Evolutionary conservation across 2,329 filamentous ascomycete genomes (phyloP).

Genomic region (Pseudocercospora ulei): DNA sequence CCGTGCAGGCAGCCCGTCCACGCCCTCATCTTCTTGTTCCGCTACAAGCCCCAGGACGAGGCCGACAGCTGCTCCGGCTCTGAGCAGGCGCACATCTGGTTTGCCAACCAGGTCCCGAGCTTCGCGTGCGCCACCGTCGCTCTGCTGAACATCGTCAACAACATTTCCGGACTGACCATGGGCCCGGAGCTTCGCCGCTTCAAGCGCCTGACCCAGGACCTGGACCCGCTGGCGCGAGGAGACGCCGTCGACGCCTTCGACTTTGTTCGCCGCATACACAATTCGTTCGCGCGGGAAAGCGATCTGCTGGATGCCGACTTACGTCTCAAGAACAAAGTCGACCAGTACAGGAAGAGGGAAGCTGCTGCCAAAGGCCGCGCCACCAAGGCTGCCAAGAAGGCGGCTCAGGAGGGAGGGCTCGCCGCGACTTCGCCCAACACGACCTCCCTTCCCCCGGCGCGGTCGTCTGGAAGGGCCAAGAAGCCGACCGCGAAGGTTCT

Average conservation of each 20-base stretch:
- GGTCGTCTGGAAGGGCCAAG: conserved; percentile 1
- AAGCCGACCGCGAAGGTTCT: background rate
- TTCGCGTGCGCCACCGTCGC: conserved; percentile 92
- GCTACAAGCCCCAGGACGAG: conserved; percentile 47
- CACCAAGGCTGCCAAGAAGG: conserved; percentile 28
- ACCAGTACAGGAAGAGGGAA: conserved; percentile 32
- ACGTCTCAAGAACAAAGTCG: conserved; percentile 47
- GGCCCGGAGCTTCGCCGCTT: conserved; percentile 63
- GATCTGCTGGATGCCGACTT: conserved; percentile 67
- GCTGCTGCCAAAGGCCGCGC: conserved; percentile 27
- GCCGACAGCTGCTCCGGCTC: conserved; percentile 41
- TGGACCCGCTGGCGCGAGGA: conserved; percentile 65
- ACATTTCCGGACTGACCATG: conserved; percentile 56
- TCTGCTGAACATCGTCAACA: conserved; percentile 88
- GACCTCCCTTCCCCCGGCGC: background rate
- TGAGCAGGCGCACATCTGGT: conserved; percentile 64
- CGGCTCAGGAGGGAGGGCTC: conserved; percentile 15
- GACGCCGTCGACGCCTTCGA: conserved; percentile 62
- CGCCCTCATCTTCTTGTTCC: conserved; percentile 82
- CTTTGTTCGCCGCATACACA: conserved; percentile 73
- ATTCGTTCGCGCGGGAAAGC: conserved; percentile 73
- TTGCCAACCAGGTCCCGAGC: conserved; percentile 78
- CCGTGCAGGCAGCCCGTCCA: conserved; percentile 57
- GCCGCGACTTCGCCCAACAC: conserved; percentile 1
- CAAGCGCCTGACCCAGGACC: conserved; percentile 57